Base-by-base conservation (phyloP, 345 rosid species). In the Euclidium syriacum region DNA sequence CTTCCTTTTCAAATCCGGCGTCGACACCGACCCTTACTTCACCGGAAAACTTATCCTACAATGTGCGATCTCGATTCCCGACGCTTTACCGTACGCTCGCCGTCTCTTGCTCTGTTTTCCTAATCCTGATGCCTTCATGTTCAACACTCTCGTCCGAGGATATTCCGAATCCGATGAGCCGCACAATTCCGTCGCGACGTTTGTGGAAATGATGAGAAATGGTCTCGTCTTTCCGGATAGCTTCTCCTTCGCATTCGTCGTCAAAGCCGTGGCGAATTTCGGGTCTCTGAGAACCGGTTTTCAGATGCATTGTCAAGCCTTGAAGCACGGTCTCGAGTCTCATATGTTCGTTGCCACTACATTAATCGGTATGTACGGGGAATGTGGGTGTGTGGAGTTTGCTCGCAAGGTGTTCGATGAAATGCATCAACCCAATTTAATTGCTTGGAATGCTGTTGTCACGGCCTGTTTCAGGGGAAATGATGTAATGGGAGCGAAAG, bases 141-240 rank as follows among this genome's bases (percentile, higher is more conserved):
- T 77, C 82, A 88, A 88, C 60, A 70, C 86, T 15, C 75, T 88
- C 34, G 78, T 85, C 34, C 78, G 96, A 19, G 95, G 86, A 15
- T 77, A 81, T 33, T 74, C 78, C 12, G 82, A 81, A 39, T 79
- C 96, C 1, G 75, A 70, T 1, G 33, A 43, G 17, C 86, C 95
- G 1, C 54, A 35, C 10, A 42, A 41, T 19, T 78, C 96, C 3
- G 46, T 88, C 8, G 9, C 64, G 3, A 15, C 58, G 15, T 88
- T 80, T 71, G 52, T 73, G 11, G 80, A 75, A 29, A 72, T 83
- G 85, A 71, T 67, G 30, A 67, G 72, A 56, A 72, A 64, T 29
- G 73, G 78, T 30, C 14, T 23, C 7, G 48, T 64, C 40, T 73
- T 69, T 16, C 88, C 81, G 1, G 96, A 85, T 71, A 88, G 92